Base-by-base conservation (phyloP, 306 rosid species). In the Arachis hypogaea region DNA sequence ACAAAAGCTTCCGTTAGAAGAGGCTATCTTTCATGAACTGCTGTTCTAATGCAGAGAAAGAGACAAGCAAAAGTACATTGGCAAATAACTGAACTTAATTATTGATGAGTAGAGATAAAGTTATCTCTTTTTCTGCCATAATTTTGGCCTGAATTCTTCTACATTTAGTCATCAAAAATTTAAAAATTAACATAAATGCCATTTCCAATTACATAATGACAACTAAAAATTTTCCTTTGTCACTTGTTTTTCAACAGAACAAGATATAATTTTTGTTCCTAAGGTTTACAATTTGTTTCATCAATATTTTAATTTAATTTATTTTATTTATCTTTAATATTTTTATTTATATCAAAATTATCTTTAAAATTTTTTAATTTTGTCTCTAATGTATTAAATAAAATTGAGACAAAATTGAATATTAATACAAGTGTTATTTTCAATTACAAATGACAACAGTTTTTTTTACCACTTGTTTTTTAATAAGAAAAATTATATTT, bases 101-200 rank as follows among this genome's bases (percentile, higher is more conserved):
- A 54, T 16, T 14, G 67, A 70, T 2, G 51, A 54, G 29, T 14
- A 73, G 54, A 52, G 18, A 50, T 7, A 43, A 40, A 78, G 65
- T 44, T 30, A 51, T 0, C 10, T 49, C 38, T 58, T 40, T 50
- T 69, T 41, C 8, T 57, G 33, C 51, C 83, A 30, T 78, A 66
- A 78, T 61, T 52, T 77, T 57, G 12, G 83, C 83, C 74, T 80
- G 75, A 59, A 58, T 9, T 7, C 70, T 54, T 45, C 22, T 65
- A 69, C 68, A 69, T 59, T 30, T 61, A 58, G 43, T 75, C 74
- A 76, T 65, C 14, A 55, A 30, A 18, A 73, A 33, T 51, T 59
- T 63, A 66, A 49, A 77, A 77, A 71, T 38, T 71, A 77, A 74
- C 85, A 77, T 29, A 42, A 14, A 65, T 54, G 75, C 69, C 85